Conservation (phyloP, 345 rosid species). For the Pistacia vera region DNA sequence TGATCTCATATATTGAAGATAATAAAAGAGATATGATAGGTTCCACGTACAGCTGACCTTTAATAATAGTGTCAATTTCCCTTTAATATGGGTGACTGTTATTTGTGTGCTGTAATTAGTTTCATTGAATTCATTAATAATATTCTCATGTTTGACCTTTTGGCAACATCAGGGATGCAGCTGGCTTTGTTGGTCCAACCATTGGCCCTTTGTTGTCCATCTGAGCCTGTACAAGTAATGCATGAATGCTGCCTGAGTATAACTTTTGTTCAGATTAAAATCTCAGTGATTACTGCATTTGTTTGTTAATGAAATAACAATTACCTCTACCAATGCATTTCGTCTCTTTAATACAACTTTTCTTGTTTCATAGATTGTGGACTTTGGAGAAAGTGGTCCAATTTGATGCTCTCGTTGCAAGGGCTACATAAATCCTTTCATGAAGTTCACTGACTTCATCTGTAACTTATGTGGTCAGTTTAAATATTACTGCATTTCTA, state of each 20-base stretch:
- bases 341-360: neutral
- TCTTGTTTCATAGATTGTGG: neutral
- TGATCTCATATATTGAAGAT: neutral
- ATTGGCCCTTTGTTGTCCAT: slow-evolving; percentile 4
- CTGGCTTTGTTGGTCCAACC: slow-evolving; percentile 12
- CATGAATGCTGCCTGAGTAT: neutral
- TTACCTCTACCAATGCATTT: neutral
- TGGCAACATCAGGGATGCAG: slow-evolving; percentile 1
- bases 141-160: neutral
- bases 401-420: slow-evolving; percentile 2
- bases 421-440: neutral
- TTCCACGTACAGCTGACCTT: too few species aligned
- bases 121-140: too few species aligned
- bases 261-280: neutral
- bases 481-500: neutral
- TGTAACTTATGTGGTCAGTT: slow-evolving; percentile 32
- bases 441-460: slow-evolving; percentile 5
- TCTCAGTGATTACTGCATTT: neutral
- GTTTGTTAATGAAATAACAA: neutral
- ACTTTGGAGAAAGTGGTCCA: slow-evolving; percentile 10
- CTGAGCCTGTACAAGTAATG: slow-evolving; percentile 4
- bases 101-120: too few species aligned
- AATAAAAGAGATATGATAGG: neutral
- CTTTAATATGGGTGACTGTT: too few species aligned
- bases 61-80: too few species aligned